A percentile compares a stretch with the other conserved stretches of the same genome.
Evolutionary conservation across 208 protist genomes (phyloP).

Genomic region (Trypanosoma congolense): DNA sequence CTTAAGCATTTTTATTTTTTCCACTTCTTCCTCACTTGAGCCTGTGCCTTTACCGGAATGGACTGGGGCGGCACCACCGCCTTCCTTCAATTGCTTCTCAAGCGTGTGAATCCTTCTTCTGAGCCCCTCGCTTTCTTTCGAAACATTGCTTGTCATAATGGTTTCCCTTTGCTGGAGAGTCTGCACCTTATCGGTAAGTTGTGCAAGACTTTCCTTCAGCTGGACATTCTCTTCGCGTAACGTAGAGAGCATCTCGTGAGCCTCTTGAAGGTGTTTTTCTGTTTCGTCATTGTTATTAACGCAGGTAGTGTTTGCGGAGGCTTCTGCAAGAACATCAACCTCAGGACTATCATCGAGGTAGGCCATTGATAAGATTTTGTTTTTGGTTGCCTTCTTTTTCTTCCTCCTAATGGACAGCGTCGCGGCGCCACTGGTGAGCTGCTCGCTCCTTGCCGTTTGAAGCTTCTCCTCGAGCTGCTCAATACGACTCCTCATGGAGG

Average conservation of each 20-base stretch:
- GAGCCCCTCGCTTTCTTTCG: constrained; percentile 32
- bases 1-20: constrained; percentile 30
- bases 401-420: constrained; percentile 13
- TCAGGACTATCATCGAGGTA: constrained; percentile 8
- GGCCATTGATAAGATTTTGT: constrained; percentile 13
- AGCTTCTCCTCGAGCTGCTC: constrained; percentile 33
- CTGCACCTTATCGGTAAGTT: constrained; percentile 39
- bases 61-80: neutral
- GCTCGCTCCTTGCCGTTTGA: constrained; percentile 35
- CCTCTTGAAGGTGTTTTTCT: constrained; percentile 4
- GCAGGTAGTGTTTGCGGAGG: neutral
- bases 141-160: constrained; percentile 27
- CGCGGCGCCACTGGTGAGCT: constrained; percentile 27
- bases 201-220: constrained; percentile 44
- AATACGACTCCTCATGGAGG: constrained; percentile 34
- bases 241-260: constrained; percentile 30
- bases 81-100: constrained; percentile 4
- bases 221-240: constrained; percentile 50
- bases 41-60: constrained; percentile 8
- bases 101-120: constrained; percentile 28
- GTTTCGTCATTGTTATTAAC: no score
- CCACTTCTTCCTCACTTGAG: constrained; percentile 27
- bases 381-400: constrained; percentile 17
- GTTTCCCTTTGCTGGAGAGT: constrained; percentile 31
- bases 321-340: constrained; percentile 11